Percentiles rank a stretch among this genome's conserved stretches.
Evolutionary conservation across 2,329 filamentous ascomycete species (phyloP).

Genomic region (Pseudohalonectria lignicola): DNA sequence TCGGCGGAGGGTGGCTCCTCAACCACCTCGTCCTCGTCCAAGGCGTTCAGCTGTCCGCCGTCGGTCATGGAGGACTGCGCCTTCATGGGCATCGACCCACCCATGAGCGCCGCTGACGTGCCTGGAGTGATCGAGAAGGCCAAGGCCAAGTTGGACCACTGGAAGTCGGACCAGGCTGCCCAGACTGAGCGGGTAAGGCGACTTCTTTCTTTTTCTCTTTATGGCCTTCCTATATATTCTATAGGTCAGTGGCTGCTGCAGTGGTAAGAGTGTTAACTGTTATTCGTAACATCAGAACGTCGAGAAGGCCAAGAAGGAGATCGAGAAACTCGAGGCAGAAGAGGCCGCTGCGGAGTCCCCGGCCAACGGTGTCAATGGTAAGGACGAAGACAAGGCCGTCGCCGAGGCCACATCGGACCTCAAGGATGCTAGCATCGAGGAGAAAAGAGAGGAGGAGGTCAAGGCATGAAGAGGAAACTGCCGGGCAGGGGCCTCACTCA

Average conservation of each 20-base stretch:
- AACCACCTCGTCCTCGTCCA: slow-evolving; percentile 31
- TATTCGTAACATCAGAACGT: slow-evolving; percentile 58
- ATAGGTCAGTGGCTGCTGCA: too few species aligned
- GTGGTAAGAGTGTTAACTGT: neutral
- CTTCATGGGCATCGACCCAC: slow-evolving; percentile 76
- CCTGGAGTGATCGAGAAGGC: slow-evolving; percentile 75
- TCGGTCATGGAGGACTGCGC: slow-evolving; percentile 85
- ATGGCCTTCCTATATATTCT: neutral
- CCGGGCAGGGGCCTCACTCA: neutral
- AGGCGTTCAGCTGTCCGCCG: slow-evolving; percentile 72
- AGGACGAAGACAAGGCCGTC: slow-evolving; percentile 33
- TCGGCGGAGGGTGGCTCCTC: too few species aligned
- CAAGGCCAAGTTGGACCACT: slow-evolving; percentile 80
- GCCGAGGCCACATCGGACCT: slow-evolving; percentile 41
- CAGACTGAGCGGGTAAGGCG: slow-evolving; percentile 80
- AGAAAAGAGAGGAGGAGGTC: slow-evolving; percentile 35
- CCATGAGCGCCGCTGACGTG: slow-evolving; percentile 76
- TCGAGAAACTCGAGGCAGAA: slow-evolving; percentile 72
- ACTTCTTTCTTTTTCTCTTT: neutral
- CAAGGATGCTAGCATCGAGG: slow-evolving; percentile 39
- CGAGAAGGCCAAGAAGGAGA: slow-evolving; percentile 91
- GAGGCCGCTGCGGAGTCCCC: slow-evolving; percentile 31
- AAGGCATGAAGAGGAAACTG: slow-evolving; percentile 8
- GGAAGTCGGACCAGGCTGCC: slow-evolving; percentile 80
- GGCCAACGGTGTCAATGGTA: slow-evolving; percentile 33